These are phyloP conservation scores for Talaromyces albobiverticillius DNA, from an alignment of 2,329 filamentous ascomycete genomes.

Conservation along the genomic window DNA sequence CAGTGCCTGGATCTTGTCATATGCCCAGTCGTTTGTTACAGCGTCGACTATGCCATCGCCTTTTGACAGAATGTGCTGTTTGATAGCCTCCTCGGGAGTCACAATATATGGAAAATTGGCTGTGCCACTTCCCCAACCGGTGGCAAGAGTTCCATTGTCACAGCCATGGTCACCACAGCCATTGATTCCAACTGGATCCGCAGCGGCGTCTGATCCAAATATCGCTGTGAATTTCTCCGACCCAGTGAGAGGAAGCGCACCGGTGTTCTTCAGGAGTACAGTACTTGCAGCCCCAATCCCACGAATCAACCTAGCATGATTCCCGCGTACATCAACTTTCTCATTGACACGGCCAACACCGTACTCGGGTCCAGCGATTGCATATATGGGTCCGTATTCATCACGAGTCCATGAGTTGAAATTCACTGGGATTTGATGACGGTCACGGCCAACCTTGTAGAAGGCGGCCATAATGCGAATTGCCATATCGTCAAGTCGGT, in stretches of 20 bases:
- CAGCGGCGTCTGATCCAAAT: constrained; percentile 78
- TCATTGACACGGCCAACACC: constrained; percentile 68
- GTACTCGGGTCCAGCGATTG: constrained; percentile 56
- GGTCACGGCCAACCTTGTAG: constrained; percentile 61
- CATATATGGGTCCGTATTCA: constrained; percentile 68
- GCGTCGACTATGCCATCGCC: constrained; percentile 61
- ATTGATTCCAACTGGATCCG: constrained; percentile 73
- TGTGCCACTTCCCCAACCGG: constrained; percentile 63
- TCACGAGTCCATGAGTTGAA: constrained; percentile 85
- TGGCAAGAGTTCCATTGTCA: constrained; percentile 59
- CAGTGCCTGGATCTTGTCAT: constrained; percentile 48
- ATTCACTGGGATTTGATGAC: constrained; percentile 60
- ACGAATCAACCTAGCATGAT: constrained; percentile 72
- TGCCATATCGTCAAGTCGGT: constrained; percentile 87
- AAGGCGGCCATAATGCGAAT: constrained; percentile 71
- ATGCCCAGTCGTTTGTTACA: constrained; percentile 58
- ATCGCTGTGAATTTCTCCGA: constrained; percentile 68
- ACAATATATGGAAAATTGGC: constrained; percentile 62
- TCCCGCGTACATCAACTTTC: constrained; percentile 74
- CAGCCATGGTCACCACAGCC: constrained; percentile 68
- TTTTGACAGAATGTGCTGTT: constrained; percentile 66
- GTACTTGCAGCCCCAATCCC: constrained; percentile 75
- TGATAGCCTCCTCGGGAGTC: constrained; percentile 62
- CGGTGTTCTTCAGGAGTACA: constrained; percentile 81
- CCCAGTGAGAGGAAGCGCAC: constrained; percentile 67